A percentile compares a stretch with the other conserved stretches of the same genome.
These are phyloP conservation scores for Osmanthus fragrans DNA, from an alignment of 257 asterid species.

Conservation along the genomic window DNA sequence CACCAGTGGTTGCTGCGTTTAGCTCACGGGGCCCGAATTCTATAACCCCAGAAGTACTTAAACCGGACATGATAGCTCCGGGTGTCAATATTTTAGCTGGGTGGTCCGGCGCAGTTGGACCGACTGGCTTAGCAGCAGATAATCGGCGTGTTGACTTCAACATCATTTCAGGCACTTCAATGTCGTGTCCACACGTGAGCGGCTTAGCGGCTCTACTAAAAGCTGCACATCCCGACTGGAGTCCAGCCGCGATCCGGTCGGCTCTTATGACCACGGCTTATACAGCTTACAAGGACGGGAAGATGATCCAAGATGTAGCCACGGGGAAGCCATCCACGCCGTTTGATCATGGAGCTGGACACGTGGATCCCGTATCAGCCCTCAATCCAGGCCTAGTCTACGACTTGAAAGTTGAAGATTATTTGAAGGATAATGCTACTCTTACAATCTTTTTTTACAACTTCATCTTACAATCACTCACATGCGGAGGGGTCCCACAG, in stretches of 20 bases:
- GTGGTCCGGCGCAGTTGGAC: constrained; percentile 34
- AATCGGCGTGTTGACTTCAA: constrained; percentile 30
- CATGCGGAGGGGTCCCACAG: no score
- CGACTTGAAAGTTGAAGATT: constrained; percentile 53
- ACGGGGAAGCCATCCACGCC: constrained; percentile 83
- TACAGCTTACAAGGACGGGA: constrained; percentile 65
- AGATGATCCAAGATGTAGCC: constrained; percentile 51
- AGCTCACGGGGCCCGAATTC: constrained; percentile 38
- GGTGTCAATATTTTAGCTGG: constrained; percentile 41
- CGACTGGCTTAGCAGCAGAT: constrained; percentile 32
- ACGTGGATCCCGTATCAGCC: constrained; percentile 89
- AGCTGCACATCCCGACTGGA: constrained; percentile 29
- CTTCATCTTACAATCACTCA: no score
- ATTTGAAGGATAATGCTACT: no score
- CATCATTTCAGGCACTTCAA: constrained; percentile 37
- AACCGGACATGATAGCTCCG: constrained; percentile 36
- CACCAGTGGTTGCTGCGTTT: constrained; percentile 40
- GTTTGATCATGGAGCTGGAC: constrained; percentile 82
- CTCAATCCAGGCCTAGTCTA: constrained; percentile 81
- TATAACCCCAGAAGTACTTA: constrained; percentile 27
- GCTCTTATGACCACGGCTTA: constrained; percentile 72
- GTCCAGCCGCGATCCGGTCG: constrained; percentile 53
- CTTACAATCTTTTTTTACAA: no score
- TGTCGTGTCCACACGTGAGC: constrained; percentile 42
- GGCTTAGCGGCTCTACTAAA: constrained; percentile 37